Evolutionary conservation across 2,329 filamentous ascomycete species (phyloP), one percentile per base, ranked within the genome.

Genomic region (Sordariomycetes sp.): DNA sequence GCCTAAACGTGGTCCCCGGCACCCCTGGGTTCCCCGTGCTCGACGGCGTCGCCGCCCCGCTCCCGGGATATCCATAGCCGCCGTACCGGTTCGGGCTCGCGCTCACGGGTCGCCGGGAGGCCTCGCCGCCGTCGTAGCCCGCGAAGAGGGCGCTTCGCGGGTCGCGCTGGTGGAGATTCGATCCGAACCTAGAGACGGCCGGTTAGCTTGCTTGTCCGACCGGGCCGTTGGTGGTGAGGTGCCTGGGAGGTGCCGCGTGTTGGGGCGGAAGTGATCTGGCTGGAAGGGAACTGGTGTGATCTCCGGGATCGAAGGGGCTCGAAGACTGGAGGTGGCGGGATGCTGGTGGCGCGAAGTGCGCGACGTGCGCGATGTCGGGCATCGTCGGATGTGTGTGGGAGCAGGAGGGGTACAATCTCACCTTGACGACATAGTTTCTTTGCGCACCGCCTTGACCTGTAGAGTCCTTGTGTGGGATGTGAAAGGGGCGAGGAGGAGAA

Each of bases 111-210:
- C 75, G 71, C 63, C 70, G 68, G 54, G 71, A 64, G 62, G 74
- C 72, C 60, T 72, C 70, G 63, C 71, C 71, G 61, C 74, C 76
- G 62, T 80, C 83, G 72, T 90, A 91, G 65, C 85, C 85, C 64
- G 88, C 86, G 73, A 91, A 91, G 62, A 91, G 83, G 63, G 85
- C 85, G 68, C 82, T 86, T 67, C 87, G 78, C 67, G 83, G 80
- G 75, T 89, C 79, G 75, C 87, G 81, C 76, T 90, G 87, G 71
- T 90, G 87, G 61, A 90, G 81, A 63, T 79, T 80, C 54, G 85
- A 86, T 65, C 82, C 79, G 71, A 89, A 89, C 76, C 87, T 88
- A 61, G 35, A 35, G 37, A 43, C 8, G 25, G 24, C 1, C 3
- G 25, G 55, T 57, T 57, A 53, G 55, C 25, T 28, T 35, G 25